Conservation (phyloP, 139 green algal genomes). For the Tetradesmus lagerheimii region DNA sequence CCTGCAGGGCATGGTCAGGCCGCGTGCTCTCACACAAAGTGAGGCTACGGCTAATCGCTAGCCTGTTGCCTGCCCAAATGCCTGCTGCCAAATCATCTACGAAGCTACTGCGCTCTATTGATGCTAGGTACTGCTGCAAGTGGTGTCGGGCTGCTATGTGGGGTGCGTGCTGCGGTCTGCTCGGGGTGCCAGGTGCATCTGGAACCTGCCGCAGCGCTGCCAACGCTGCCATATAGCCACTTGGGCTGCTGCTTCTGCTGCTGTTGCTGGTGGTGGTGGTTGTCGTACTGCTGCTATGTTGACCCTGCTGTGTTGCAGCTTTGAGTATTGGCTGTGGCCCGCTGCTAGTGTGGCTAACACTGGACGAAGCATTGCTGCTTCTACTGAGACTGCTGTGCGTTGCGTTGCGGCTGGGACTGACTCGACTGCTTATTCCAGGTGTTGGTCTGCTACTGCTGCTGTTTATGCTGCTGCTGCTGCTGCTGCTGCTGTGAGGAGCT, state of each 20-base stretch:
- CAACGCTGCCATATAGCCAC: not conserved
- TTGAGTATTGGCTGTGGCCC: not conserved
- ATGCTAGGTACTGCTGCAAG: slow-evolving; percentile 33
- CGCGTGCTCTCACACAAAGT: slow-evolving; percentile 66
- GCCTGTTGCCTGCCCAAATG: slow-evolving; percentile 45
- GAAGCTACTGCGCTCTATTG: slow-evolving; percentile 37
- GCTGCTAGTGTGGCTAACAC: not conserved
- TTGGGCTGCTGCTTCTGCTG: not conserved
- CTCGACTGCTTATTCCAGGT: not conserved
- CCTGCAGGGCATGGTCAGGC: slow-evolving; percentile 57
- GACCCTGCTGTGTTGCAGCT: not conserved
- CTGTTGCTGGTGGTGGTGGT: not conserved
- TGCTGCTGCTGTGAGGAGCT: not conserved
- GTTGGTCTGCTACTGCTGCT: not conserved
- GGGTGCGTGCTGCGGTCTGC: not conserved
- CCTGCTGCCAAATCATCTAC: slow-evolving; percentile 50
- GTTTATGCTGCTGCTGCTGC: not conserved
- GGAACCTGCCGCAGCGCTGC: not conserved
- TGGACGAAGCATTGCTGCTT: not conserved
- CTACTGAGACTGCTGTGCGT: not conserved
- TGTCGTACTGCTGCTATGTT: not conserved
- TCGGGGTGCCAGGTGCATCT: not conserved
- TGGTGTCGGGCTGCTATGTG: slow-evolving; percentile 14
- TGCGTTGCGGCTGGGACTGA: not conserved
- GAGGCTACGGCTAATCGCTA: slow-evolving; percentile 56